phyloP scores from a whole-genome alignment of 1,139 yeast species.

The Taphrina populina region DNA sequence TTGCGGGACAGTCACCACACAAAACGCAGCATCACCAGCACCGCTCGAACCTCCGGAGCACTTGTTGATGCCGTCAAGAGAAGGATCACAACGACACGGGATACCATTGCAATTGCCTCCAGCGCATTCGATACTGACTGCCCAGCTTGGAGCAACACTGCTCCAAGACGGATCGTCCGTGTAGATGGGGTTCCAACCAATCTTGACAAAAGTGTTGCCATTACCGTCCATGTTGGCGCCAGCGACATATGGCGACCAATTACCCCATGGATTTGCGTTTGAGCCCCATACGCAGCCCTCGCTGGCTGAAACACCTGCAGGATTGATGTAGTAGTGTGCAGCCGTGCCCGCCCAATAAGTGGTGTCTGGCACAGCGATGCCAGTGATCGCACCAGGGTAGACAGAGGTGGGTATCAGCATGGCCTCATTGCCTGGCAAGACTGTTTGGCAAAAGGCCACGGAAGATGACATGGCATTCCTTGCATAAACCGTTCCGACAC shows the following conservation, averaged over 20 bases:
- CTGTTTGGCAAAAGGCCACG: slow-evolving; percentile 89
- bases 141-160: slow-evolving; percentile 59
- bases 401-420: slow-evolving; percentile 84
- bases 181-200: slow-evolving; percentile 89
- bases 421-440: slow-evolving; percentile 88
- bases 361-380: slow-evolving; percentile 78
- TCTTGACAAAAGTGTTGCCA: slow-evolving; percentile 72
- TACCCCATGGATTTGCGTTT: slow-evolving; percentile 64
- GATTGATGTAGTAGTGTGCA: slow-evolving; percentile 80
- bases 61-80: slow-evolving; percentile 57
- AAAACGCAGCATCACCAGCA: slow-evolving; percentile 70
- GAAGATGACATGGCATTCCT: slow-evolving; percentile 35
- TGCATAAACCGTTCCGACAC: slow-evolving; percentile 68
- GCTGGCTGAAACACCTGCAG: slow-evolving; percentile 74
- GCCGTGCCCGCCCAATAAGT: slow-evolving; percentile 70
- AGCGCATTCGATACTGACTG: slow-evolving; percentile 71
- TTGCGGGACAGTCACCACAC: slow-evolving; percentile 74
- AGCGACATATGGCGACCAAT: slow-evolving; percentile 92
- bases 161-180: slow-evolving; percentile 59
- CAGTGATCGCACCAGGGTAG: slow-evolving; percentile 50
- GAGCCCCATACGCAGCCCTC: slow-evolving; percentile 89
- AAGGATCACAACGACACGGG: slow-evolving; percentile 76
- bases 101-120: slow-evolving; percentile 69
- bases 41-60: slow-evolving; percentile 50
- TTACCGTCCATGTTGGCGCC: slow-evolving; percentile 69